Evolutionary conservation across 75 land plant species (phyloP).

Genomic region (Chamaecyparis obtusa): DNA sequence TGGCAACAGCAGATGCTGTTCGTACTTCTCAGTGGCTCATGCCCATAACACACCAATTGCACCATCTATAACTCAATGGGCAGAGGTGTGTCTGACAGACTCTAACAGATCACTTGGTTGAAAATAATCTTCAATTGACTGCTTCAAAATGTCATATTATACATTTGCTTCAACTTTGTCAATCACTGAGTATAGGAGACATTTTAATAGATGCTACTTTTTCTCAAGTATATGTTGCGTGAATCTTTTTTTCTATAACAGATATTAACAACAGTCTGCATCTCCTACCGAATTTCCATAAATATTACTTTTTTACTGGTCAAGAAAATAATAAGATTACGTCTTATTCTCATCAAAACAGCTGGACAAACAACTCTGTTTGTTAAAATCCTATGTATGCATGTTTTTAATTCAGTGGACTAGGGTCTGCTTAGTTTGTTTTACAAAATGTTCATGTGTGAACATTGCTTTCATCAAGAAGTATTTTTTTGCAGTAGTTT

Average conservation of each 20-base stretch:
- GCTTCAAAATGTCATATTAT: background rate
- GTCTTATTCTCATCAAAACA: background rate
- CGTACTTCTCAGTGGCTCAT: background rate
- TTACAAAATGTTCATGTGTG: background rate
- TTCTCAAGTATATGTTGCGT: background rate
- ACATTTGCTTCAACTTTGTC: background rate
- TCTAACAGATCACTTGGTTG: background rate
- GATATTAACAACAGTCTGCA: background rate
- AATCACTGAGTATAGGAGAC: background rate
- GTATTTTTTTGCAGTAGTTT: background rate
- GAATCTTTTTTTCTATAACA: background rate
- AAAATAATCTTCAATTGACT: background rate
- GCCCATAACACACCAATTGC: background rate
- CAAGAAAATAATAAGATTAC: background rate
- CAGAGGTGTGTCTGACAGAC: background rate
- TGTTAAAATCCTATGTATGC: background rate
- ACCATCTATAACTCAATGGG: background rate
- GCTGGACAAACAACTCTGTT: background rate
- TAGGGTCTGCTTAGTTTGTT: background rate
- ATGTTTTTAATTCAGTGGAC: background rate
- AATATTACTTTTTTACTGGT: background rate
- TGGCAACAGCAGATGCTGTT: background rate
- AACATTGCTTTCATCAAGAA: background rate
- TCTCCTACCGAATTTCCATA: background rate
- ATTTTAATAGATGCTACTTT: background rate